Evolutionary conservation across 208 protist genomes (phyloP), one percentile per base, ranked within the genome.

Genomic region (Strigomonas galati): DNA sequence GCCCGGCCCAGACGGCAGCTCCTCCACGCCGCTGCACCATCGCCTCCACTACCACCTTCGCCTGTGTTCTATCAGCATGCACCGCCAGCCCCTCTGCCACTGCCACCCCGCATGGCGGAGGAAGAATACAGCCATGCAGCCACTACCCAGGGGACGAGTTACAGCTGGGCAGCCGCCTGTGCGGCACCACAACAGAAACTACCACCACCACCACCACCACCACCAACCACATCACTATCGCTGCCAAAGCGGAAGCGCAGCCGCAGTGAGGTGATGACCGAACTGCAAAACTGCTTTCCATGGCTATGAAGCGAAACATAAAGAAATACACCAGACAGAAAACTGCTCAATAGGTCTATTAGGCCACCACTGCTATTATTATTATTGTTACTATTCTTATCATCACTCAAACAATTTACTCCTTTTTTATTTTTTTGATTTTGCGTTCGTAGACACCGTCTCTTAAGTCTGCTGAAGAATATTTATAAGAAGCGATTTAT

Each of bases 321-420:
- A 44, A 44, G 6, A 17, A 14, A 17, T 17, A 14, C 6, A 14
- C 37, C 9, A 44, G 37, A 44, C 37, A 44, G 14, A 44, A 14
- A 6, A 44, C 14, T 14, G 37, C 37, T 44, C 14, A 14, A 14
- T 44, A 44, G 14, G 6, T 44, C 37, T 44, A 14, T 44, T 44
- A 17, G 14, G 9, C 14, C 37, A 44, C 37, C 6, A 17, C 14
- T 44, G 37, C 37, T 14, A 17, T 14, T 44, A 6, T 62, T 62
- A 24, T 26, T 59, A 35, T 35, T 10, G 15, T 69, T 28, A 62
- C 62, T 62, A 58, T 56, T 71, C 40, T 53, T 53, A 43, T 65
- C 52, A 51, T 65, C 53, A 28, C 7, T 68, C 21, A 27, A 55
- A 35, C 21, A 49, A 31, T 65, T 27, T 44, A 30, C 27, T 65